phyloP scores from a whole-genome alignment of 352 stramenopile genomes.

The Pythium monospermum region DNA sequence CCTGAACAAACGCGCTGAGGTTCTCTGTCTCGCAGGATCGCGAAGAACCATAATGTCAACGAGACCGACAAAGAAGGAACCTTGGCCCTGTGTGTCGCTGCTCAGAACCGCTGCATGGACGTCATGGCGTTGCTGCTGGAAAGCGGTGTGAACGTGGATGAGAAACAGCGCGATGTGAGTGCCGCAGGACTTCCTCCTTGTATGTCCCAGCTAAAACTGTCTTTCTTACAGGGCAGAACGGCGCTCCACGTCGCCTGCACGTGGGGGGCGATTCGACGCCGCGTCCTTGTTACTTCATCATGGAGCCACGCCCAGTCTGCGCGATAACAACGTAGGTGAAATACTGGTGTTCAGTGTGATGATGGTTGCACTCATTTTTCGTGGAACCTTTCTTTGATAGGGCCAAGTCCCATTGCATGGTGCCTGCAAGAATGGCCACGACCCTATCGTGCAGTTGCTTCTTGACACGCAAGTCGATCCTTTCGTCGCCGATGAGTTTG shows the following conservation, averaged over 20 bases:
- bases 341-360: not conserved
- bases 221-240: conserved; percentile 35
- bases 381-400: conserved; percentile 14
- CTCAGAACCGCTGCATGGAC: conserved; percentile 55
- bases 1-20: not conserved
- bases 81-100: conserved; percentile 40
- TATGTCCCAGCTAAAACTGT: not conserved
- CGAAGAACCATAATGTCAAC: conserved; percentile 38
- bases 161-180: conserved; percentile 35
- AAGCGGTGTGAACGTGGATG: conserved; percentile 34
- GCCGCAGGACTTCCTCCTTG: not conserved
- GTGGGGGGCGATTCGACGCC: conserved; percentile 42
- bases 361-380: not conserved
- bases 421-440: conserved; percentile 54
- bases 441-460: conserved; percentile 35
- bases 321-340: conserved; percentile 35
- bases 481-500: conserved; percentile 46
- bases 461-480: conserved; percentile 29
- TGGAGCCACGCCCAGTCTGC: conserved; percentile 23
- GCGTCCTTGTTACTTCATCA: conserved; percentile 34
- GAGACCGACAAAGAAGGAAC: conserved; percentile 43
- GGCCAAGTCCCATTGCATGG: conserved; percentile 47
- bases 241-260: conserved; percentile 48
- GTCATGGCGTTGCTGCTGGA: conserved; percentile 48
- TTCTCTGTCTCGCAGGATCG: no score